Evolutionary conservation across 495 filamentous ascomycete genomes (phyloP), one percentile per base, ranked within the genome.

Genomic region (Aspergillus taichungensis): DNA sequence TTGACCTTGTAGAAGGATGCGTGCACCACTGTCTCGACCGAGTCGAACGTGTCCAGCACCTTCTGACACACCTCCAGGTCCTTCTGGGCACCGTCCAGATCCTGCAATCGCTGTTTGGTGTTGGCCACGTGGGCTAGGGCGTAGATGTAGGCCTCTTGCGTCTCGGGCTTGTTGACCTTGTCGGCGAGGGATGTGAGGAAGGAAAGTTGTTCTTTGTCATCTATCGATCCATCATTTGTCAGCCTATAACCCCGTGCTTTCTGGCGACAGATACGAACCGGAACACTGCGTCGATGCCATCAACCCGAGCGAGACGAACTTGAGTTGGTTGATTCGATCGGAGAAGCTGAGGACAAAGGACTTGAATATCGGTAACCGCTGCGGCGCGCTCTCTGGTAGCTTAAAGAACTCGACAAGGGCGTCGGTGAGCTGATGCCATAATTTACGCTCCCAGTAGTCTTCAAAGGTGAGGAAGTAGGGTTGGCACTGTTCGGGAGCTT

Each of bases 351-450:
- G 78, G 63, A 99, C 84, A 73, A 99, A 99, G 57, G 78, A 82
- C 66, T 91, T 85, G 75, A 89, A 99, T 64, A 97, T 79, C 40
- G 80, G 72, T 71, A 97, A 78, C 55, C 92, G 81, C 66, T 94
- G 88, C 34, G 79, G 75, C 34, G 77, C 83, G 66, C 88, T 96
- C 59, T 83, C 80, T 40, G 81, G 75, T 60, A 83, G 62, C 49
- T 83, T 80, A 75, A 96, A 98, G 73, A 89, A 96, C 46, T 92
- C 80, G 49, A 97, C 73, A 43, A 97, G 74, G 30, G 80, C 66
- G 55, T 92, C 85, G 30, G 92, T 99, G 40, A 99, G 88, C 67
- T 99, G 89, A 68, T 99, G 94, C 92, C 92, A 99, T 69, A 99
- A 78, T 71, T 94, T 94, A 49, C 92, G 85, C 72, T 99, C 92